Base-by-base conservation (phyloP, 1,139 yeast species). In the Cylindricascospora bacillispora region DNA sequence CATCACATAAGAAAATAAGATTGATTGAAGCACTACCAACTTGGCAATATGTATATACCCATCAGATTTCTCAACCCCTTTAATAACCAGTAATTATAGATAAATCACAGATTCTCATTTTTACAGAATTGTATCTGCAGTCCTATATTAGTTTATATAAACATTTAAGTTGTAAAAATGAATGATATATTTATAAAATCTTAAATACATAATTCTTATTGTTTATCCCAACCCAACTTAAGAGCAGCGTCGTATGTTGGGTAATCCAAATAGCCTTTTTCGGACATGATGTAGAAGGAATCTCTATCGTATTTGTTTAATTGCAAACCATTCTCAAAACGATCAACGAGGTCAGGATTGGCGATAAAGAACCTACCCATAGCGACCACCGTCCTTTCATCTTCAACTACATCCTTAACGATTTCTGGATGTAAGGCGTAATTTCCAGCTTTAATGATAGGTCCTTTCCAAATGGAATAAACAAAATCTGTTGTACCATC, bases 331-430 rank as follows among this genome's bases (percentile, higher is more conserved):
- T 58, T 39, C 35, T 56, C 54, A 31, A 67, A 42, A 35, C 67
- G 54, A 13, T 51, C 44, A 10, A 60, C 57, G 19, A 68, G 45
- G 40, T 67, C 73, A 1, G 74, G 73, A 41, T 66, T 69, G 14
- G 71, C 47, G 23, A 65, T 64, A 40, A 56, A 67, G 31, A 51
- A 52, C 32, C 73, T 54, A 15, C 72, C 70, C 35, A 63, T 55
- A 1, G 63, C 71, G 28, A 65, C 51, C 29, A 65, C 35, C 2
- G 67, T 58, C 29, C 60, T 49, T 26, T 57, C 56, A 33, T 63
- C 52, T 16, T 40, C 37, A 13, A 52, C 43, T 13, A 58, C 54
- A 13, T 46, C 38, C 22, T 36, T 36, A 15, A 35, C 37, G 21
- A 52, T 53, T 13, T 33, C 30, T 10, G 31, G 34, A 25, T 27